Evolutionary conservation across 305 asterid genomes (phyloP), one percentile per base, ranked within the genome.

Genomic region (Withania somnifera): DNA sequence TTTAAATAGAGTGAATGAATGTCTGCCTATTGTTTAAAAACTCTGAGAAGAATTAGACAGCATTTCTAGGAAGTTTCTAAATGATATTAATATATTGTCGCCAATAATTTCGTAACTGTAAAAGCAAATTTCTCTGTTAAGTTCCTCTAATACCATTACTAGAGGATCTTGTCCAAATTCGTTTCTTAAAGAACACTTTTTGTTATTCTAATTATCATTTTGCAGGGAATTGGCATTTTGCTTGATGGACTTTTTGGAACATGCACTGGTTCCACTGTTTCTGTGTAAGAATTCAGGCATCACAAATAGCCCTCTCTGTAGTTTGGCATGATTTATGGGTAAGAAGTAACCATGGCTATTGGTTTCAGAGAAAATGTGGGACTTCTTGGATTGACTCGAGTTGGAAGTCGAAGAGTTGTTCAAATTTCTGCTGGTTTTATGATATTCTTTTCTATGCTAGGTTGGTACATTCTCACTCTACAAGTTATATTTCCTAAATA

Each of bases 321-420:
- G 9, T 75, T 75, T 50, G 26, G 28, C 10, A 8, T 75, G n/a
- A 26, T 28, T 4, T 50, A 19, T 40, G 20, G 60, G 19, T 24
- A 36, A 53, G 26, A 58, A 36, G 64, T 82, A 67, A 82, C 56
- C 9, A 77, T 42, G 51, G 36, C 20, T 81, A 42, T 73, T 22
- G 64, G 63, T 87, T 89, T 79, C 91, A 96, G 99, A 86, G 99
- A 96, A 88, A 96, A 96, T 71, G 93, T 94, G 78, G 99, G 99
- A 58, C 98, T 96, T 80, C 98, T 96, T 71, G 99, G 99, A 80
- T 93, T 96, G 77, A 96, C 99, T 78, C 95, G 99, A 84, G 99
- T 96, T 38, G 99, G 99, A 84, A 96, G 99, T 79, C 98, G 99
- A 9, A 88, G 99, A 89, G 99, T 96, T 60, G 95, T 96, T 85